Evolutionary conservation across 257 asterid genomes (phyloP).

Genomic region (Lithospermum erythrorhizon): DNA sequence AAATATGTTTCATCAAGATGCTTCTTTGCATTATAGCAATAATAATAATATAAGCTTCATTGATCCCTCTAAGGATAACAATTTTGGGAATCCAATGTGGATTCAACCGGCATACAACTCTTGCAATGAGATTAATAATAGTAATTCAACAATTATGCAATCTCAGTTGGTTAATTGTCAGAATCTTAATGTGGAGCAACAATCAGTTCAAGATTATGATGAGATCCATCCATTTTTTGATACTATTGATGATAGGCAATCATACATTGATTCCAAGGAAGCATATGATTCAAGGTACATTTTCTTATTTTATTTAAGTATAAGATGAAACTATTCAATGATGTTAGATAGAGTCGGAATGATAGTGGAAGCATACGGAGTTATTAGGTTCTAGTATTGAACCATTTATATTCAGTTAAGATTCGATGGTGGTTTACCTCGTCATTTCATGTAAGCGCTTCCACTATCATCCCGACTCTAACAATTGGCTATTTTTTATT

Average conservation of each 20-base stretch:
- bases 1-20: constrained; percentile 29
- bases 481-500: too few relatives aligned
- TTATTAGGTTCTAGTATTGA: too few relatives aligned
- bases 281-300: constrained; percentile 57
- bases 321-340: too few relatives aligned
- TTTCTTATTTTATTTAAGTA: background rate
- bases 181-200: constrained; percentile 25
- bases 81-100: constrained; percentile 30
- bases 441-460: too few relatives aligned
- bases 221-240: constrained; percentile 64
- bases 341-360: too few relatives aligned
- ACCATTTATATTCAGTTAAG: too few relatives aligned
- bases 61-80: constrained; percentile 38
- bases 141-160: constrained; percentile 27
- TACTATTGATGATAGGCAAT: constrained; percentile 57
- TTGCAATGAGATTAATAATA: constrained; percentile 22
- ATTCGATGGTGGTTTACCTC: too few relatives aligned
- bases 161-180: constrained; percentile 34
- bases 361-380: too few relatives aligned
- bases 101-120: constrained; percentile 31
- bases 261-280: constrained; percentile 54
- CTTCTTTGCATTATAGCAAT: constrained; percentile 17
- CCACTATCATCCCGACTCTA: too few relatives aligned
- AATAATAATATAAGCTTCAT: constrained; percentile 16
- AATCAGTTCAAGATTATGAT: constrained; percentile 36